phyloP scores from a whole-genome alignment of 2,329 filamentous ascomycete species.

The Aspergillus tubingensis region DNA sequence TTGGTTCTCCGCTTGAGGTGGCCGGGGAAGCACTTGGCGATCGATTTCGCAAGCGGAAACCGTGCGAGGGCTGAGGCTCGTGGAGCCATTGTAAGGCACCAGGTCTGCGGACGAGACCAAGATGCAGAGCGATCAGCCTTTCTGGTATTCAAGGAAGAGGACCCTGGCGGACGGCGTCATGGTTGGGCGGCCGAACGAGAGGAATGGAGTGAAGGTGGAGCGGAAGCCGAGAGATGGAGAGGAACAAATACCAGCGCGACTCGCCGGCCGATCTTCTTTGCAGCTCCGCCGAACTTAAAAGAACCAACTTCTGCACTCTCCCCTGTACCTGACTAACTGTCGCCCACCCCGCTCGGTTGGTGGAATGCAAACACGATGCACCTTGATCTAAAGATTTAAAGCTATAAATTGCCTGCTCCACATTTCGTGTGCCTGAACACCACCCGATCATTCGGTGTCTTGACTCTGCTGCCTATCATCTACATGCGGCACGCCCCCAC shows the following conservation, averaged over 20 bases:
- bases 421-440: neutral
- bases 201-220: neutral
- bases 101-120: neutral
- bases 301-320: neutral
- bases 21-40: conserved; percentile 14
- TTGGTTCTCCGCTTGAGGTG: conserved; percentile 12
- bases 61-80: conserved; percentile 21
- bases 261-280: neutral
- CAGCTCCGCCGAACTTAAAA: neutral
- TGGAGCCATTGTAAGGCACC: conserved; percentile 14
- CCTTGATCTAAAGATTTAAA: neutral
- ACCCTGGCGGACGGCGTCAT: neutral
- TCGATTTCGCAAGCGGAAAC: conserved; percentile 26
- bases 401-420: neutral
- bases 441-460: neutral
- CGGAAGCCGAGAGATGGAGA: neutral
- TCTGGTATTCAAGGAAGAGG: neutral
- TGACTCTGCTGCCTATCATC: conserved; percentile 11
- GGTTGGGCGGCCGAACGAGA: neutral
- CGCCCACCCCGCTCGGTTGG: neutral
- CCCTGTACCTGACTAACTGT: neutral
- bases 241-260: neutral
- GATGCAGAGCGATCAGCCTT: neutral
- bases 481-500: conserved; percentile 27
- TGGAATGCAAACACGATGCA: neutral